Evolutionary conservation across 202 grass and related monocot species (phyloP), one percentile per base, ranked within the genome.

Genomic region (Cymbopogon flexuosus): DNA sequence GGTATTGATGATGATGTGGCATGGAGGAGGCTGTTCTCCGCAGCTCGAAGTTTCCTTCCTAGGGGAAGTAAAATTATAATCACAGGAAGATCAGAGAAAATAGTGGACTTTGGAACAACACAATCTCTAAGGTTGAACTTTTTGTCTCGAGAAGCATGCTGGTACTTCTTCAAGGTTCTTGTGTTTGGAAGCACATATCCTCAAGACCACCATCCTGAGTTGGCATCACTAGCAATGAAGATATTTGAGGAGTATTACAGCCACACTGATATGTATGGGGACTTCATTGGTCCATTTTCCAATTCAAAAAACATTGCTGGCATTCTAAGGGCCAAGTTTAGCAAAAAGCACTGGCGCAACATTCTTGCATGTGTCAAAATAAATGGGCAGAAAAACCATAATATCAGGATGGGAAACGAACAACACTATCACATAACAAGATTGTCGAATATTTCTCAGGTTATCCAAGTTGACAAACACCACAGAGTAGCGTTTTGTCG

Each of bases 81-180:
- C 21, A 76, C 73, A 1, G 18, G 73, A 14, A 37, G 37, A 29
- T 41, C 73, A 70, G 36, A 76, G 12, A n/a, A 76, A 6, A 1
- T 43, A 8, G 2, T 4, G 13, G 18, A 59, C 2, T 43, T 76
- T 5, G 73, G 73, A 43, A 76, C 73, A 5, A 62, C 37, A 62
- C 35, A 42, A 11, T 3, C 36, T 42, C 43, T 76, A n/a, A 62
- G 7, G 22, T 8, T 76, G 18, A 41, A 43, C 13, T 43, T 60
- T 10, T 76, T 76, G 36, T 23, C 56, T 41, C 52, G 36, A 35
- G 73, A 76, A 62, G 56, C 52, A 10, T 76, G 13, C 6, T 76
- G 57, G 73, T 76, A 76, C 14, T 62, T 76, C 34, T 76, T 76
- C 73, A 76, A 62, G 36, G 33, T 58, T n/a, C 51, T 76, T 42